Percentiles rank a stretch among this genome's conserved stretches.
These are phyloP conservation scores for Pseudocercospora crystallina DNA, from an alignment of 2,329 filamentous ascomycete species.

Conservation along the genomic window DNA sequence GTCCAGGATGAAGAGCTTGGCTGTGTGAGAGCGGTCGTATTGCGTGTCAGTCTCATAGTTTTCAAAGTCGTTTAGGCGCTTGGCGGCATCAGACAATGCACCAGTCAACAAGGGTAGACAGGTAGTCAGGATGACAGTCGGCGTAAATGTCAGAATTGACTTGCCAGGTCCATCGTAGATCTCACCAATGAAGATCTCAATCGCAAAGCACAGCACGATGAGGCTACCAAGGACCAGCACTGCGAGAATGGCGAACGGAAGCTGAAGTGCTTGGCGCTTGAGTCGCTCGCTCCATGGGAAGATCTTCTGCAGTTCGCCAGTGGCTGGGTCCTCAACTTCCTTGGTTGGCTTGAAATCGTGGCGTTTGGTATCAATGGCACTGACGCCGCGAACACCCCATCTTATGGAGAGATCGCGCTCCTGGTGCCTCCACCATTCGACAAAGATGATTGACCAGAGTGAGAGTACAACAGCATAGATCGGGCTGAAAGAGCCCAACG, in stretches of 20 bases:
- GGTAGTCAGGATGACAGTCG: constrained; percentile 81
- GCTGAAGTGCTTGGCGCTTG: constrained; percentile 72
- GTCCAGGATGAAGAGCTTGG: constrained; percentile 93
- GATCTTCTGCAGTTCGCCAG: constrained; percentile 72
- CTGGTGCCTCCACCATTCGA: constrained; percentile 95
- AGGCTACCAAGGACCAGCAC: constrained; percentile 71
- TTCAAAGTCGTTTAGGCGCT: constrained; percentile 75
- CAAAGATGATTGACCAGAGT: constrained; percentile 85
- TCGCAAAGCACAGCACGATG: constrained; percentile 82
- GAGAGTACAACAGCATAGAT: constrained; percentile 76
- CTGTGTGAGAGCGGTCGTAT: constrained; percentile 79
- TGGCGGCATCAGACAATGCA: constrained; percentile 73
- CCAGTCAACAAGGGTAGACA: constrained; percentile 76
- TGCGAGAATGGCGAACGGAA: constrained; percentile 80
- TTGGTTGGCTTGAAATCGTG: constrained; percentile 78
- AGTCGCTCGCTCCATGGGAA: constrained; percentile 77
- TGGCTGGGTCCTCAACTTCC: constrained; percentile 74
- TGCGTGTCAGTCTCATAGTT: constrained; percentile 89
- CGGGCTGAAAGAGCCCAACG: constrained; percentile 82
- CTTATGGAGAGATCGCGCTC: constrained; percentile 81
- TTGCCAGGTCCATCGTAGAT: constrained; percentile 90
- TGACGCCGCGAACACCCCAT: constrained; percentile 86
- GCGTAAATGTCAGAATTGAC: constrained; percentile 79
- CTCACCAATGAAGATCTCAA: constrained; percentile 94
- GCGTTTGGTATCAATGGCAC: constrained; percentile 73